Evolutionary conservation across 108 stramenopile species (phyloP).

Genomic region (Chaetoceros muelleri): DNA sequence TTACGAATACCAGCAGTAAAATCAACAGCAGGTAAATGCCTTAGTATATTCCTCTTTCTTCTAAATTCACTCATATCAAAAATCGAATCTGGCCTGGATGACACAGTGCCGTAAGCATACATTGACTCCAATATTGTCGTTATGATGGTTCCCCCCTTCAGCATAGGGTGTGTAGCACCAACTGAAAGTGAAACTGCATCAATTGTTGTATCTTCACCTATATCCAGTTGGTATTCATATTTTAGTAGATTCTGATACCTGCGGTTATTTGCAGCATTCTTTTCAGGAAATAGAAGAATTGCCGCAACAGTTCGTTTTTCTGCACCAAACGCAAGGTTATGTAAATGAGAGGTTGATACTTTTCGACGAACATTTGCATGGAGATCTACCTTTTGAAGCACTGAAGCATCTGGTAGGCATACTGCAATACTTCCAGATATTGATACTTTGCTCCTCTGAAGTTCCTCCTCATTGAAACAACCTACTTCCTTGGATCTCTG

Average conservation of each 20-base stretch:
- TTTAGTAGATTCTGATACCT: slow-evolving; percentile 39
- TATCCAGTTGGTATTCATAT: slow-evolving; percentile 78
- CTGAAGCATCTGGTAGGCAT: slow-evolving; percentile 37
- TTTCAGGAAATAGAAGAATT: slow-evolving; percentile 64
- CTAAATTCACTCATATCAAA: slow-evolving; percentile 60
- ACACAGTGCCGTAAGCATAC: slow-evolving; percentile 67
- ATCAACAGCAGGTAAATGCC: slow-evolving; percentile 77
- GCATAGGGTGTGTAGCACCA: slow-evolving; percentile 76
- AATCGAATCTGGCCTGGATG: slow-evolving; percentile 62
- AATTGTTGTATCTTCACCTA: slow-evolving; percentile 55
- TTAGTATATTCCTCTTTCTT: slow-evolving; percentile 69
- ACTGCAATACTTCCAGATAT: slow-evolving; percentile 62
- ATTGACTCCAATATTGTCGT: slow-evolving; percentile 74
- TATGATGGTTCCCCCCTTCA: slow-evolving; percentile 74
- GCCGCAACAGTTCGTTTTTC: slow-evolving; percentile 60
- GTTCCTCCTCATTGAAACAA: not conserved
- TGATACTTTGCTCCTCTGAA: slow-evolving; percentile 28
- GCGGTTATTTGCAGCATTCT: slow-evolving; percentile 23
- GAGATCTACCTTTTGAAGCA: slow-evolving; percentile 8
- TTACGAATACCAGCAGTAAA: slow-evolving; percentile 72
- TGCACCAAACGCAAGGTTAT: slow-evolving; percentile 21
- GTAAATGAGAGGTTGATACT: slow-evolving; percentile 21
- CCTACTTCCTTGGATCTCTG: not conserved
- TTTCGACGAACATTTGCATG: not conserved
- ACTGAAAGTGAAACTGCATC: slow-evolving; percentile 71